Base-by-base conservation (phyloP, 1,284 basidiomycete species). In the Trametes polyzona region DNA sequence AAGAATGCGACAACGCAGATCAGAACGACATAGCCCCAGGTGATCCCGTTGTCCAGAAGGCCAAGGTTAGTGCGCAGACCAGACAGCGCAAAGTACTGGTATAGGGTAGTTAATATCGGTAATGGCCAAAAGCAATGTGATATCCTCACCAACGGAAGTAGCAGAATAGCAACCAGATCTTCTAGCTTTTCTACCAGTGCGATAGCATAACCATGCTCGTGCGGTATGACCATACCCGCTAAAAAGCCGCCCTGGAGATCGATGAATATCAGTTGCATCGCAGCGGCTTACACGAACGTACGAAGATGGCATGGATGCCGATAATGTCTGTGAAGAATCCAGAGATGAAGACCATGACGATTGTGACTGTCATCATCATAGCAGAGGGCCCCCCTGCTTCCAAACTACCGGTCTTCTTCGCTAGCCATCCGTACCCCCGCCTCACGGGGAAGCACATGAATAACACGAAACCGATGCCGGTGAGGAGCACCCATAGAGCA, bases 271-370 rank as follows among this genome's bases (percentile, higher is more conserved):
- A 11, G 3, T 10, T 26, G 11, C 16, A 32, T 35, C 8, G 4
- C 19, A n/a, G 14, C 24, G n/a, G 19, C 7, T 5, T 8, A 47
- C 5, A 24, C 49, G 30, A 30, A 75, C 63, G 52, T 81, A 83
- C 84, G 65, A 87, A 88, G 61, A 87, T 86, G 37, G 84, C 73
- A 79, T 86, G 82, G 57, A 90, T 81, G 65, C 93, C 90, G 59
- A 93, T 91, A 64, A 95, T 87, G 72, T 95, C 93, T 10, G 95
- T 96, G 74, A 90, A 88, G 76, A 95, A 96, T 0, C 92, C 90
- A 16, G 87, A 88, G 42, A 82, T 73, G 63, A 96, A 84, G 4
- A 94, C 86, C 37, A 95, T 73, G 23, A 95, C 68, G n/a, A 95
- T 71, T 0, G 90, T 87, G 57, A 90, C 74, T 11, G 86, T 85